phyloP scores from a whole-genome alignment of 768 basidiomycete species.

The Amanita molliuscula region DNA sequence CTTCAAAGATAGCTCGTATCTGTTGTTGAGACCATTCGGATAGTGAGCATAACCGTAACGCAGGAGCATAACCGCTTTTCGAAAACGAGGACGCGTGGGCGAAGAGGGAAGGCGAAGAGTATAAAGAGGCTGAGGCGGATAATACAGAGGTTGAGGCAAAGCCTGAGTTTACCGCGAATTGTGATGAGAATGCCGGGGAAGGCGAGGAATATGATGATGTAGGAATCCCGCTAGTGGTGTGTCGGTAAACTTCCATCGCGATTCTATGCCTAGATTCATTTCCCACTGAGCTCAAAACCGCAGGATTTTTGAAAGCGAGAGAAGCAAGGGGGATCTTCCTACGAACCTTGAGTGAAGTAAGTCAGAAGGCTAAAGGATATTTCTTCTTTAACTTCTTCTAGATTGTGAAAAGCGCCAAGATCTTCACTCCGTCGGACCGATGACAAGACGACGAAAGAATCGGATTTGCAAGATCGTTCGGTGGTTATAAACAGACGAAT shows the following conservation, averaged over 20 bases:
- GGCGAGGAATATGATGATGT: conserved; percentile 1
- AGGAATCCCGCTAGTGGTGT: conserved; percentile 4
- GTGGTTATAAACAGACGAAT: background rate
- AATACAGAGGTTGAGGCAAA: conserved; percentile 7
- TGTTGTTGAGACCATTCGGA: conserved; percentile 40
- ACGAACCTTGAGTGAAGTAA: conserved; percentile 4
- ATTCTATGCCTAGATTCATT: background rate
- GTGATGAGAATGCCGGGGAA: background rate
- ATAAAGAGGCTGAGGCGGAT: conserved; percentile 2
- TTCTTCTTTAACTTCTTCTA: conserved; percentile 4
- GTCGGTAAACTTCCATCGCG: background rate
- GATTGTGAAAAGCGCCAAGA: conserved; percentile 1
- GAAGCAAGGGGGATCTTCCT: background rate
- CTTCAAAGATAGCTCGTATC: conserved; percentile 41
- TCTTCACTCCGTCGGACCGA: background rate
- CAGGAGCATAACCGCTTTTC: background rate
- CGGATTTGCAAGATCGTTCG: conserved; percentile 7
- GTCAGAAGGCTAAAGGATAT: background rate
- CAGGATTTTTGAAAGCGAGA: background rate
- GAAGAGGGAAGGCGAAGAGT: background rate
- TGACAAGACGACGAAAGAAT: background rate
- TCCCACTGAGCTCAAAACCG: background rate
- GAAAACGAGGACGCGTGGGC: background rate
- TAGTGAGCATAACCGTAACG: conserved; percentile 18
- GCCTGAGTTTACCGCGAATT: background rate